Percentiles rank a stretch among this genome's conserved stretches.
Conservation (phyloP, 1,284 basidiomycete species). For the Meira nashicola region DNA sequence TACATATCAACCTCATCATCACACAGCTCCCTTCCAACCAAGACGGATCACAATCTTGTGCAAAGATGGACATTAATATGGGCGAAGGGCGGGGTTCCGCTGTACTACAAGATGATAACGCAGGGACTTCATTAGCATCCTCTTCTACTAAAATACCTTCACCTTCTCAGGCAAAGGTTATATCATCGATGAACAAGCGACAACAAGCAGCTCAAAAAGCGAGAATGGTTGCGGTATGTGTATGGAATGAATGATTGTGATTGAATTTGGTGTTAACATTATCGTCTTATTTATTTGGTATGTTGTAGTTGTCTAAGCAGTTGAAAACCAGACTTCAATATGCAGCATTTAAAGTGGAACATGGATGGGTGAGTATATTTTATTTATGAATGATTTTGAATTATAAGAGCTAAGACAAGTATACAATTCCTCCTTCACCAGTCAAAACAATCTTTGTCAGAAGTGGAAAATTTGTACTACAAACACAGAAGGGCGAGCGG, state of each 20-base stretch:
- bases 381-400: not conserved
- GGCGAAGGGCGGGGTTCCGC: no score
- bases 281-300: not conserved
- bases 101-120: no score
- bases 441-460: constrained; percentile 46
- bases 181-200: not conserved
- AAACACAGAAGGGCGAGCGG: constrained; percentile 17
- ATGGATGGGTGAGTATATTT: constrained; percentile 39
- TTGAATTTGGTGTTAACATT: not conserved
- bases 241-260: not conserved
- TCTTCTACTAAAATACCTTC: no score
- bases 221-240: constrained; percentile 5
- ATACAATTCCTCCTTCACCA: constrained; percentile 2
- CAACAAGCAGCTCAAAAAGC: constrained; percentile 9
- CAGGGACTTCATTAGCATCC: no score
- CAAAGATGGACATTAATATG: no score
- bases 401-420: no score
- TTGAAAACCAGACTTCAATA: constrained; percentile 43
- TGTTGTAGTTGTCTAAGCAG: constrained; percentile 31
- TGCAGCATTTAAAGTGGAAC: constrained; percentile 48
- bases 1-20: no score
- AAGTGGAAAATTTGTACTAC: constrained; percentile 50
- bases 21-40: no score
- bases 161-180: no score
- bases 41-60: no score